These are phyloP conservation scores for Pythium sp. DNA, from an alignment of 352 stramenopile genomes.

Conservation along the genomic window DNA sequence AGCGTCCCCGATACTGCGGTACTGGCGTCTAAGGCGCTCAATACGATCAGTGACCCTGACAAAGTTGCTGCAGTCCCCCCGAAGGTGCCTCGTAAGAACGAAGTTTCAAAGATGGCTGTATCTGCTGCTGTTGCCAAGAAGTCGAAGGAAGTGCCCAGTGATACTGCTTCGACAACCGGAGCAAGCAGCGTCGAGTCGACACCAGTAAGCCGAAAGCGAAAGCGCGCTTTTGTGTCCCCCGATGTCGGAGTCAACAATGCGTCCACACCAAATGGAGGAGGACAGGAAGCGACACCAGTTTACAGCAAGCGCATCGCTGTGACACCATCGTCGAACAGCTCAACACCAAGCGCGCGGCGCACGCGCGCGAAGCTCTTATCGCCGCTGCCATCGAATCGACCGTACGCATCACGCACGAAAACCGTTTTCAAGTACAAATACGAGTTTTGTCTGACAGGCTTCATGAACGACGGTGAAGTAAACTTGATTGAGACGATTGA, in stretches of 20 bases:
- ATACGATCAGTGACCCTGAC: constrained; percentile 17
- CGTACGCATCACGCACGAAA: constrained; percentile 45
- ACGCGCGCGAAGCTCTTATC: constrained; percentile 49
- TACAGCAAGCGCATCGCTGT: neutral
- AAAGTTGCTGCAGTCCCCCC: constrained; percentile 8
- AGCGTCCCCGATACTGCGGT: constrained; percentile 32
- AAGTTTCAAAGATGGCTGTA: neutral
- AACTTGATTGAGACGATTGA: constrained; percentile 58
- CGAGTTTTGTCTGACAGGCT: constrained; percentile 76
- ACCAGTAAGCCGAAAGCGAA: constrained; percentile 25
- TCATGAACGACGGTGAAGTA: constrained; percentile 45
- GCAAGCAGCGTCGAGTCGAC: constrained; percentile 20
- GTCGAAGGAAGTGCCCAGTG: neutral
- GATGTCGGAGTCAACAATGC: constrained; percentile 18
- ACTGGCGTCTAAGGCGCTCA: constrained; percentile 28
- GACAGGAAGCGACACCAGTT: neutral
- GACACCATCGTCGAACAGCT: neutral
- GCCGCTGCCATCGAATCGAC: constrained; percentile 42
- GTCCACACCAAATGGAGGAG: neutral
- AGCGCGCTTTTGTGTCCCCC: constrained; percentile 26
- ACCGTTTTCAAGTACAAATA: constrained; percentile 74
- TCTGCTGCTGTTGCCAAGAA: neutral
- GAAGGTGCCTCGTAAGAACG: neutral
- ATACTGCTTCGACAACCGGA: constrained; percentile 4
- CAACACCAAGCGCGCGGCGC: constrained; percentile 43